phyloP scores from a whole-genome alignment of 345 rosid species.

The Eucalyptus erythrocorys region DNA sequence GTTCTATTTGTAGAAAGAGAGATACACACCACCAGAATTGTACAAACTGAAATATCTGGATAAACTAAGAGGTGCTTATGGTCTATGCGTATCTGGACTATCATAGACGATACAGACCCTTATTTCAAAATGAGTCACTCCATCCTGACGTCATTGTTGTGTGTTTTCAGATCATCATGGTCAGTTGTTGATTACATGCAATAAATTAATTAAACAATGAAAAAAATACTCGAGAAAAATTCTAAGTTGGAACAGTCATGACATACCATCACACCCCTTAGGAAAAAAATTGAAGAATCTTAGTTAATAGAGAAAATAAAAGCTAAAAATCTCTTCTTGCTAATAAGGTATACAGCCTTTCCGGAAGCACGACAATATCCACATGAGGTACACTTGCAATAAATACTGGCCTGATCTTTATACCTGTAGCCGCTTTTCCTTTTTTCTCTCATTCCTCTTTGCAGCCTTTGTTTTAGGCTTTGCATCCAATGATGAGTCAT shows the following conservation, averaged over 20 bases:
- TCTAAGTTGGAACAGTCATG: background rate
- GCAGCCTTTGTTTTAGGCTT: conserved; percentile 81
- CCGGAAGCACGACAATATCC: background rate
- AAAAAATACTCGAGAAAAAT: background rate
- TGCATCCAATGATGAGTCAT: conserved; percentile 37
- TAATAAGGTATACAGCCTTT: background rate
- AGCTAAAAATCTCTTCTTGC: background rate
- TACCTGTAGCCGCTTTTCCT: conserved; percentile 85
- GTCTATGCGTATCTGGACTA: background rate
- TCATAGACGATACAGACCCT: background rate
- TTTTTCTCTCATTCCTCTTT: conserved; percentile 80
- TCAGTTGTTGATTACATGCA: background rate
- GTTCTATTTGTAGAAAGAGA: background rate
- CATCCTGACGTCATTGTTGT: background rate
- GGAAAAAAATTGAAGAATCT: background rate
- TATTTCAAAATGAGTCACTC: background rate
- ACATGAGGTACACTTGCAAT: background rate
- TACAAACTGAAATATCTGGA: background rate
- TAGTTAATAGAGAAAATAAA: background rate
- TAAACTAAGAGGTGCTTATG: background rate
- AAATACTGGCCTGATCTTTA: background rate
- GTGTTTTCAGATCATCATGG: background rate
- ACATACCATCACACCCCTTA: background rate
- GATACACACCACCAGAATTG: background rate
- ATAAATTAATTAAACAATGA: background rate